Conservation (phyloP, 129 eudicot species). For the Chrysanthemum lavandulifolium region DNA sequence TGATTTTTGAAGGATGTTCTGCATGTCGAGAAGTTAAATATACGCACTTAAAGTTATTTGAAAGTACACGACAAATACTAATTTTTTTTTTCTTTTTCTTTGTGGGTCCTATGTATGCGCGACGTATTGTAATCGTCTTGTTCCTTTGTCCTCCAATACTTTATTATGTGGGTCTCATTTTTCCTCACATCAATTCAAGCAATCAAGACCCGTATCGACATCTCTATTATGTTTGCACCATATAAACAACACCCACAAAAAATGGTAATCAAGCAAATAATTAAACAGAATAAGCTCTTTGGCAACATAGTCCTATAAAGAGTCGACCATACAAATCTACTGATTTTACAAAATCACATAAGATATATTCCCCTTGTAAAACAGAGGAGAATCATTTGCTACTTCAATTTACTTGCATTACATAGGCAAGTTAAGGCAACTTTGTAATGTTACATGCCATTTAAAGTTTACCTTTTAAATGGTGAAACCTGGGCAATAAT, state of each 20-base stretch:
- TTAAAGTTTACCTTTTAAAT: too few relatives aligned
- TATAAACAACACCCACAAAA: not conserved
- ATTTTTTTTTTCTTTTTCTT: not conserved
- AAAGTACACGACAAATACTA: not conserved
- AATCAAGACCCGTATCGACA: conserved; percentile 17
- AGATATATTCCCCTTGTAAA: too few relatives aligned
- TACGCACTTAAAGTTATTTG: not conserved
- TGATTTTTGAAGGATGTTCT: conserved; percentile 35
- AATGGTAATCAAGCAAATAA: not conserved
- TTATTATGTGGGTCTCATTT: conserved; percentile 5
- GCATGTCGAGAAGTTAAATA: not conserved
- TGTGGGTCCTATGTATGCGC: not conserved
- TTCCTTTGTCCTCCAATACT: not conserved
- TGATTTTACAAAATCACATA: too few relatives aligned
- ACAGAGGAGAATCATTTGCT: conserved; percentile 14
- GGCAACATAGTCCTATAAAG: not conserved
- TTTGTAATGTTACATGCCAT: not conserved
- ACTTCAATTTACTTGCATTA: not conserved
- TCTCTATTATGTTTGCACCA: not conserved
- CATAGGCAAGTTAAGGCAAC: conserved; percentile 1
- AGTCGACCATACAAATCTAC: too few relatives aligned
- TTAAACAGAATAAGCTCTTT: not conserved
- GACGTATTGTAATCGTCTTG: not conserved
- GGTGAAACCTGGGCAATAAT: too few relatives aligned
- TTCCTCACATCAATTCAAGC: conserved; percentile 17